phyloP scores from a whole-genome alignment of 2,329 filamentous ascomycete species.

The Pseudogymnoascus sp. region DNA sequence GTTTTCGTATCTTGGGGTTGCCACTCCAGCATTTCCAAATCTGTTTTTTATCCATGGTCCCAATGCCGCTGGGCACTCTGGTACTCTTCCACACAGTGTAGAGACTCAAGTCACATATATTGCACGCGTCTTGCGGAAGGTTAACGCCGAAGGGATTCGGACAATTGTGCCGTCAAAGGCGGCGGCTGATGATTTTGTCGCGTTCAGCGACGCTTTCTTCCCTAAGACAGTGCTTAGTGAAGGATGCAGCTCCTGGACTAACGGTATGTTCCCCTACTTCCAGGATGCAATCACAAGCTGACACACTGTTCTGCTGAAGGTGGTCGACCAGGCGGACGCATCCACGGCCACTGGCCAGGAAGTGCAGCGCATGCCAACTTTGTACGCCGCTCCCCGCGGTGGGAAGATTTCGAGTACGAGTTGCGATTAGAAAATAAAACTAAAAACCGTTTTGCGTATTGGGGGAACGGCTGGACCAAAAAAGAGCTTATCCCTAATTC shows the following conservation, averaged over 20 bases:
- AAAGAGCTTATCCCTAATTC: constrained; percentile 48
- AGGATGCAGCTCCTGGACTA: constrained; percentile 66
- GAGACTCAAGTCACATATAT: constrained; percentile 61
- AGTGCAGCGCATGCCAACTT: constrained; percentile 56
- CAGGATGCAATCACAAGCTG: not conserved
- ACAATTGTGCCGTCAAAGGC: constrained; percentile 48
- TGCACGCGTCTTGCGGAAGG: constrained; percentile 61
- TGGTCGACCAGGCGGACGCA: constrained; percentile 51
- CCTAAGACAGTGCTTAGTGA: constrained; percentile 48
- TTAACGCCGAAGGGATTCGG: constrained; percentile 58
- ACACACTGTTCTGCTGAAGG: not conserved
- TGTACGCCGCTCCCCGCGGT: constrained; percentile 47
- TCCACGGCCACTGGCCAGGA: constrained; percentile 65
- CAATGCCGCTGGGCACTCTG: constrained; percentile 50
- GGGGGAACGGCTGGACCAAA: constrained; percentile 60
- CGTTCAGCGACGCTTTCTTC: constrained; percentile 52
- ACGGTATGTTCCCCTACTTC: constrained; percentile 35
- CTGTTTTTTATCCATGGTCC: constrained; percentile 59
- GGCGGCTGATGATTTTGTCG: constrained; percentile 58
- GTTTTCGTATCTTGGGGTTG: constrained; percentile 59
- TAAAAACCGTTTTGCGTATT: constrained; percentile 48
- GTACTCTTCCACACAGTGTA: constrained; percentile 59
- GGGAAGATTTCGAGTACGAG: constrained; percentile 53
- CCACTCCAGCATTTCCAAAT: constrained; percentile 61
- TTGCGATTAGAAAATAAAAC: constrained; percentile 32